Base-by-base conservation (phyloP, 805 yeast genomes). In the Lachancea dasiensis region DNA sequence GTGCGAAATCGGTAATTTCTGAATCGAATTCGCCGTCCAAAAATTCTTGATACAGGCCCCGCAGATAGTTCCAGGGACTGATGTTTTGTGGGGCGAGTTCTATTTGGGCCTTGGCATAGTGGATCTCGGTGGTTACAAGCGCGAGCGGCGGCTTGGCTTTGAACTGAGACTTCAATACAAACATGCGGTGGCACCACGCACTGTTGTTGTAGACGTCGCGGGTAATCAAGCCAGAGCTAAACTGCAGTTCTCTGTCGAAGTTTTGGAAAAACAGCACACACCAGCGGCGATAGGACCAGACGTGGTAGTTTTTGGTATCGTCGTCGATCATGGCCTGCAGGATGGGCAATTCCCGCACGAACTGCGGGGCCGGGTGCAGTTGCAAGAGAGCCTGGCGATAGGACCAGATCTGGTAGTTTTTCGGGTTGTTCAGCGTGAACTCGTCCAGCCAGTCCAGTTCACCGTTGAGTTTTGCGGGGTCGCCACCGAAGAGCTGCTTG, bases 361-460 rank as follows among this genome's bases (percentile, higher is more conserved):
- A 45, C 11, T 30, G 27, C 7, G 61, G 57, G 1, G 43, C 51
- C 1, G 60, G 56, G 27, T 61, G 52, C 40, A 57, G 39, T 28
- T 68, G 68, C 38, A 82, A 62, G 6, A 90, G 55, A 23, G 77
- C 64, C 52, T 82, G 89, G 40, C 97, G 73, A 54, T 90, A 89
- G 50, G 89, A 85, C 97, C 97, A 92, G n/a, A 90, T 81, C 60
- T 92, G 98, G 62, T 92, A 92, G 65, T 89, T 90, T 59, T 92
- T 92, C 27, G 89, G 82, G 57, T 83, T 81, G 9, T 72, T 78
- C 34, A 82, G 54, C 0, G 95, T 89, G 24, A 85, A 64, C 23
- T 68, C 68, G 50, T 85, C 92, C 45, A 86, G 70, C 95, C 95
- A 86, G 26, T 75, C 75, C 26, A 86, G 65, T 52, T 90, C 95